Percentiles rank a stretch among this genome's conserved stretches.
Conservation (phyloP, 2,329 filamentous ascomycete species). For the Sporothrix pseudoabietina region DNA sequence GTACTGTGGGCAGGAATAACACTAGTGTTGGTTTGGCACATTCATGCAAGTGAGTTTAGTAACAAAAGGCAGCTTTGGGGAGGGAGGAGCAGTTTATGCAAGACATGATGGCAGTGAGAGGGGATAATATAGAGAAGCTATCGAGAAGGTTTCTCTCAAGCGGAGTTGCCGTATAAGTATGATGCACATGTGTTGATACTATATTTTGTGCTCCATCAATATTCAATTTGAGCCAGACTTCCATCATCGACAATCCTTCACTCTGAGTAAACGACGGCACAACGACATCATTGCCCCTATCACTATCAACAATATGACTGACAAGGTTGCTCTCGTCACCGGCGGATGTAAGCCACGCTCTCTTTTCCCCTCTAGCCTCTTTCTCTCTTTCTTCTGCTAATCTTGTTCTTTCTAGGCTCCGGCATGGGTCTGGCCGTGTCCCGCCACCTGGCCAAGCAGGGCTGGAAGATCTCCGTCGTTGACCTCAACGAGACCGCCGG, state of each 20-base stretch:
- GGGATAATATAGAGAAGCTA: not conserved
- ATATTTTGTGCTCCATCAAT: not conserved
- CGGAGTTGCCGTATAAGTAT: not conserved
- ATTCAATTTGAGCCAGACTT: no score
- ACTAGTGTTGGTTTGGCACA: not conserved
- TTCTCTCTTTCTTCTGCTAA: no score
- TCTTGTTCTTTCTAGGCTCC: conserved; percentile 10
- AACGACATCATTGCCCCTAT: not conserved
- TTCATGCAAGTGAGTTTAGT: not conserved
- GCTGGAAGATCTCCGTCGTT: conserved; percentile 25
- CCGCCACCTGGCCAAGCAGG: conserved; percentile 22
- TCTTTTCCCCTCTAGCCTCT: not conserved
- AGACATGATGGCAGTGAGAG: not conserved
- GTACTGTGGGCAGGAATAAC: not conserved
- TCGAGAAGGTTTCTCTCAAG: not conserved
- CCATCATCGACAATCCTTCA: no score
- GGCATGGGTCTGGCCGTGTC: conserved; percentile 29
- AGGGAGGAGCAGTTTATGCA: not conserved
- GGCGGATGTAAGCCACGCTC: conserved; percentile 18
- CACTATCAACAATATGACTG: not conserved
- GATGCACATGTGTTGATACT: not conserved
- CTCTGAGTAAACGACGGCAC: not conserved
- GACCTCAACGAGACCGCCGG: conserved; percentile 21
- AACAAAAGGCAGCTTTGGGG: not conserved
- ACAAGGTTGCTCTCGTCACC: conserved; percentile 28